Evolutionary conservation across 257 asterid species (phyloP), one percentile per base, ranked within the genome.

Genomic region (Ballota nigra): DNA sequence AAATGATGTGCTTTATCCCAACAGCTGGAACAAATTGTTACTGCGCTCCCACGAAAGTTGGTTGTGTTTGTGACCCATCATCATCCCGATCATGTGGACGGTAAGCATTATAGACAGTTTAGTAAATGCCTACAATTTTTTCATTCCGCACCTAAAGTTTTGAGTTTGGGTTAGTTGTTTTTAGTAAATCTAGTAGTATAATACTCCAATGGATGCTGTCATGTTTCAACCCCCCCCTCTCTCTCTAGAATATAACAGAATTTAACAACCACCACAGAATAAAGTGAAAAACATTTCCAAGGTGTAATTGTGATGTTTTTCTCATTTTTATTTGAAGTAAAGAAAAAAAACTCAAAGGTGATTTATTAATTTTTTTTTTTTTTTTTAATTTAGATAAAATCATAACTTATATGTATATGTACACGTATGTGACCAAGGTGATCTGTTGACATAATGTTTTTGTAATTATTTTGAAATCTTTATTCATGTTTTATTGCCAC

Each of bases 1-100:
- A 71, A 70, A 58, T 71, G 55, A 31, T 79, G 43, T 75, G 26
- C 18, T 65, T 40, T 72, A 64, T 60, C 60, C 73, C 63, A n/a
- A 71, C 88, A 93, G 98, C 96, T 94, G 71, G 88, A 81, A 77
- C 87, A 91, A 79, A 88, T 94, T 64, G 75, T 94, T 79, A 77
- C 89, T 64, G 85, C 88, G 2, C 86, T 94, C 70, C 99, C 99
- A 15, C 83, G 83, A 71, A 94, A 91, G 79, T 72, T 94, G 80
- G 45, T 89, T 2, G 92, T 94, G 73, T 88, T 89, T 79, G 91
- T 85, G 75, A 91, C 98, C 80, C 98, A 94, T 84, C 98, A 94
- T 77, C 99, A 94, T 80, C 84, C 24, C 36, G 99, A 94, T 86
- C 99, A 91, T 45, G 88, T 89, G 41, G 97, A 91, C 77, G 99